phyloP scores from a whole-genome alignment of 2,329 filamentous ascomycete genomes.

The Fusarium sp. region DNA sequence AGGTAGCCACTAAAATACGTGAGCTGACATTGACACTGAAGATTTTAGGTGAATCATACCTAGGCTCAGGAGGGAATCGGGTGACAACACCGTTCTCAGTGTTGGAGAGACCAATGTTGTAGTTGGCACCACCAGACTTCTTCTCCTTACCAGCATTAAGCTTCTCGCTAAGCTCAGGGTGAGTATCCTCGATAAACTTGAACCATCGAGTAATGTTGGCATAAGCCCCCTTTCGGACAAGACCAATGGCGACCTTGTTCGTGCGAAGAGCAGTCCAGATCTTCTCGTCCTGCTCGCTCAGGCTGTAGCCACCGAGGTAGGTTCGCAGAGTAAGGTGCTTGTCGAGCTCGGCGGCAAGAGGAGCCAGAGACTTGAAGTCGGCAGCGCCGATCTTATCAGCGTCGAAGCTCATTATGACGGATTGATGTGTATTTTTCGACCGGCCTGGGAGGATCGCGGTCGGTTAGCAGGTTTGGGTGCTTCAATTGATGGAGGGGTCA shows the following conservation, averaged over 20 bases:
- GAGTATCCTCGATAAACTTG: constrained; percentile 81
- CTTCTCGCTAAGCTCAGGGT: constrained; percentile 78
- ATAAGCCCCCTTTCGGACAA: constrained; percentile 81
- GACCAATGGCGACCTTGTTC: constrained; percentile 85
- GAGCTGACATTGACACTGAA: background rate
- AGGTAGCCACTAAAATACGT: constrained; percentile 73
- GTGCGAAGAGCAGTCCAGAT: constrained; percentile 85
- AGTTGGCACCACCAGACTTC: constrained; percentile 84
- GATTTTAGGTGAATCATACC: too few relatives aligned
- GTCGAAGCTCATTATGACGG: constrained; percentile 45
- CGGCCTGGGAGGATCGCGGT: background rate
- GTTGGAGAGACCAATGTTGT: constrained; percentile 87
- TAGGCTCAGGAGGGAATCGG: constrained; percentile 90
- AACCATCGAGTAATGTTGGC: constrained; percentile 89
- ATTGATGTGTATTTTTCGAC: background rate
- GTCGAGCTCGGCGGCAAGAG: constrained; percentile 79
- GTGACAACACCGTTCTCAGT: constrained; percentile 91
- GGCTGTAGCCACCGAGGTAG: constrained; percentile 83
- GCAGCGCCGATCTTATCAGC: constrained; percentile 44
- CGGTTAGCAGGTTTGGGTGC: constrained; percentile 34
- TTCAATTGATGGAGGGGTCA: constrained; percentile 43
- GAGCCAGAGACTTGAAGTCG: constrained; percentile 85
- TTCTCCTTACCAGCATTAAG: constrained; percentile 68
- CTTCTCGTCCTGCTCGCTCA: constrained; percentile 81
- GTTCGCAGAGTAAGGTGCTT: constrained; percentile 88